These are phyloP conservation scores for Lignosus rhinocerotis DNA, from an alignment of 1,284 basidiomycete species.

Conservation along the genomic window DNA sequence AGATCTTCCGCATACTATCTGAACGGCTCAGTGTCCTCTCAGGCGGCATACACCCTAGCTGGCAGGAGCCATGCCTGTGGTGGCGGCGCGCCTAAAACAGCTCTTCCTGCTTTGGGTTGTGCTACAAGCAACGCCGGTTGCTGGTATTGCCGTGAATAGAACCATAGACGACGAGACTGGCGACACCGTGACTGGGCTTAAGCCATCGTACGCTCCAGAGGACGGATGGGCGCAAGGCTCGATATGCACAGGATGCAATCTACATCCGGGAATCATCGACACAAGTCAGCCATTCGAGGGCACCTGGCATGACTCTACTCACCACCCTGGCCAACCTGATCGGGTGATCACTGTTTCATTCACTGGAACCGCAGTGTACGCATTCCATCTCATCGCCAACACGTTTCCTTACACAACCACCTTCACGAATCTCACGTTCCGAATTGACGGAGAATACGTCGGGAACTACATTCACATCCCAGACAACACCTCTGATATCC, in stretches of 20 bases:
- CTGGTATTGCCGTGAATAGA: neutral
- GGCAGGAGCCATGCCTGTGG: neutral
- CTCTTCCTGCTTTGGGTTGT: neutral
- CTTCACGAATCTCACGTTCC: slow-evolving; percentile 14
- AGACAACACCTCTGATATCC: neutral
- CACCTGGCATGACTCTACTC: slow-evolving; percentile 18
- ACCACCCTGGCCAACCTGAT: neutral
- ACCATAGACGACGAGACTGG: slow-evolving; percentile 18
- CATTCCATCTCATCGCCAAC: slow-evolving; percentile 15
- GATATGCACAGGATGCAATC: slow-evolving; percentile 4
- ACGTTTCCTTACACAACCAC: neutral
- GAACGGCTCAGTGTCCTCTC: neutral
- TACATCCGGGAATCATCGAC: neutral
- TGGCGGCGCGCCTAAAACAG: neutral
- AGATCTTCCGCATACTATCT: neutral
- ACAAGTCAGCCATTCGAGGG: neutral
- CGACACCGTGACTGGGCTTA: neutral
- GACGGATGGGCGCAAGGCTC: slow-evolving; percentile 8
- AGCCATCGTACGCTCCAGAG: slow-evolving; percentile 2
- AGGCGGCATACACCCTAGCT: neutral
- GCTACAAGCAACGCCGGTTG: neutral
- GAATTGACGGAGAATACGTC: slow-evolving; percentile 3
- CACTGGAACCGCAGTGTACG: slow-evolving; percentile 11
- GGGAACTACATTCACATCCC: slow-evolving; percentile 7
- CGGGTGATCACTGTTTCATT: slow-evolving; percentile 1